A percentile compares a stretch with the other conserved stretches of the same genome.
Conservation (phyloP, 2,329 filamentous ascomycete genomes). For the Paecilomyces sp. region DNA sequence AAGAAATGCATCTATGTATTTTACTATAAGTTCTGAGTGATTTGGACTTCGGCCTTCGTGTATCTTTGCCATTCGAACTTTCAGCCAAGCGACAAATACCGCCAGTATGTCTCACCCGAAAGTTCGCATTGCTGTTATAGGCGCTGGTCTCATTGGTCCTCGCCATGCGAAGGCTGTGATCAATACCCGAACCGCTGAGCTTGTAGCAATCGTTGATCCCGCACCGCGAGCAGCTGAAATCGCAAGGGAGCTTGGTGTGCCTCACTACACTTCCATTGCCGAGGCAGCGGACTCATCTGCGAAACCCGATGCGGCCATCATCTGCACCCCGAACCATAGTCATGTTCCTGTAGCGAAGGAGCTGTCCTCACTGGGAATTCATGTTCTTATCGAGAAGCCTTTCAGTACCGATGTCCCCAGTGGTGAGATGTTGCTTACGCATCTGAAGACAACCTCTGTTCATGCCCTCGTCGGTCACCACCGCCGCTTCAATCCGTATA, state of each 20-base stretch:
- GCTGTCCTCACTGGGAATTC: constrained; percentile 42
- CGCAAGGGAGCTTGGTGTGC: constrained; percentile 31
- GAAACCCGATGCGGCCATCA: constrained; percentile 47
- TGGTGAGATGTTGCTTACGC: constrained; percentile 15
- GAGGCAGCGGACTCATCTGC: constrained; percentile 31
- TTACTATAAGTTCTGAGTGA: too few relatives aligned
- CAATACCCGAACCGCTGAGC: constrained; percentile 28
- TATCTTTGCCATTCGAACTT: too few relatives aligned
- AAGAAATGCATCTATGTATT: too few relatives aligned
- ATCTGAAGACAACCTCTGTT: constrained; percentile 18
- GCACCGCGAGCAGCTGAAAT: constrained; percentile 29
- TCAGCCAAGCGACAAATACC: too few relatives aligned
- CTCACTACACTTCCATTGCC: constrained; percentile 34
- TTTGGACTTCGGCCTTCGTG: too few relatives aligned
- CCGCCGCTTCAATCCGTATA: constrained; percentile 53
- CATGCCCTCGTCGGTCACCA: constrained; percentile 53
- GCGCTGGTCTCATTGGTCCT: constrained; percentile 45
- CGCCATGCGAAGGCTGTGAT: constrained; percentile 43
- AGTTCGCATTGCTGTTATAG: constrained; percentile 29
- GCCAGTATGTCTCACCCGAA: too few relatives aligned
- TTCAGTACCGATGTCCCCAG: constrained; percentile 34
- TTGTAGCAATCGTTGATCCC: constrained; percentile 43
- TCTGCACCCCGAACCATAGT: constrained; percentile 55
- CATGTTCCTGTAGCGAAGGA: constrained; percentile 46
- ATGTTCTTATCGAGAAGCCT: constrained; percentile 54